Evolutionary conservation across 1,284 basidiomycete species (phyloP).

Genomic region (Polyporus tsugae): DNA sequence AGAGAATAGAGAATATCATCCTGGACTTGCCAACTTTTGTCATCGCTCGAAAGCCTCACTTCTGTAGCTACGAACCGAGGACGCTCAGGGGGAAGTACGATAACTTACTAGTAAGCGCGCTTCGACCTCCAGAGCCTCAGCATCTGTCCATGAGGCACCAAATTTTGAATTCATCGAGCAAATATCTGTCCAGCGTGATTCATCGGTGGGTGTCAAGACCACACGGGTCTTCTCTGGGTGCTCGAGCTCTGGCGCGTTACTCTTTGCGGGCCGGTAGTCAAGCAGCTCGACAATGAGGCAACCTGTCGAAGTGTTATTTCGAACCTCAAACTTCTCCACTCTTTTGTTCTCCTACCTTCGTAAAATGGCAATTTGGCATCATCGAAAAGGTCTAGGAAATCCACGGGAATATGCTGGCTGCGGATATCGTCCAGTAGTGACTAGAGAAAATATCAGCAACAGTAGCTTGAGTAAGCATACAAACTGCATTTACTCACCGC

Average conservation of each 20-base stretch:
- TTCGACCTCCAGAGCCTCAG: conserved; percentile 74
- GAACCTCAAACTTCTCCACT: neutral
- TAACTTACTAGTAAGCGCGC: conserved; percentile 70
- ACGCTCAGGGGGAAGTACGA: neutral
- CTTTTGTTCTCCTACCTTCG: conserved; percentile 59
- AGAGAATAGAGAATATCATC: neutral
- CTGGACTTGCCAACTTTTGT: too few relatives aligned
- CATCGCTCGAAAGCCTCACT: neutral
- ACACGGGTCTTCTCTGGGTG: conserved; percentile 71
- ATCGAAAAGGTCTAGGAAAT: conserved; percentile 82
- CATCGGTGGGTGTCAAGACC: conserved; percentile 75
- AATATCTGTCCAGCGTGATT: conserved; percentile 80
- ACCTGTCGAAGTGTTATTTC: conserved; percentile 49
- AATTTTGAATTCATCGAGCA: conserved; percentile 68
- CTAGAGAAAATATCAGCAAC: conserved; percentile 46
- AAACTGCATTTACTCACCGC: conserved; percentile 55
- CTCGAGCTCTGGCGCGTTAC: conserved; percentile 59
- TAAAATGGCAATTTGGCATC: conserved; percentile 76
- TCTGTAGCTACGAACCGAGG: neutral
- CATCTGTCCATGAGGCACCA: conserved; percentile 69
- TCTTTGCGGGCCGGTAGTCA: conserved; percentile 69
- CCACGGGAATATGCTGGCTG: conserved; percentile 80
- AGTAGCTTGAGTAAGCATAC: too few relatives aligned
- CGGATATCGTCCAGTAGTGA: conserved; percentile 81
- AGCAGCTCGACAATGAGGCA: conserved; percentile 83